Percentiles rank a stretch among this genome's conserved stretches.
Conservation (phyloP, 202 grass and related monocot species). For the Zizania palustris region DNA sequence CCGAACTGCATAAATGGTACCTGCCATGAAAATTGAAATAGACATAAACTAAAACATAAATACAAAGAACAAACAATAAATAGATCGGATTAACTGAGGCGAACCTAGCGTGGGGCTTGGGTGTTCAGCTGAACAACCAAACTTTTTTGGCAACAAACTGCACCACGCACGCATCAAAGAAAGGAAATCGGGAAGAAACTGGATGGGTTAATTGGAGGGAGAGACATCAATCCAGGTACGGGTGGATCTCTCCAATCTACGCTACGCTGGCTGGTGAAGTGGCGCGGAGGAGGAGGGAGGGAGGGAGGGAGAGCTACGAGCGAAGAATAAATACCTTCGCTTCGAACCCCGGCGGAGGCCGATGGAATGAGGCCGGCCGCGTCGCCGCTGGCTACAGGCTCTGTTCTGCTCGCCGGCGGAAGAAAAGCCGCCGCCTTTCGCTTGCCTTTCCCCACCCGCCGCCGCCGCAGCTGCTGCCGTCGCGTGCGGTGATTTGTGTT, state of each 20-base stretch:
- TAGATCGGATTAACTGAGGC: not conserved
- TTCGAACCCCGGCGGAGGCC: not conserved
- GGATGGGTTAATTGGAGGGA: not conserved
- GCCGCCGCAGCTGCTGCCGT: no score
- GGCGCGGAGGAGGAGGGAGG: no score
- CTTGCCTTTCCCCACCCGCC: not conserved
- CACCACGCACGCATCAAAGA: not conserved
- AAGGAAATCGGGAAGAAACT: not conserved
- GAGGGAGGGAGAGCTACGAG: not conserved
- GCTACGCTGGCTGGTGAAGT: no score
- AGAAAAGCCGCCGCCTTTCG: no score
- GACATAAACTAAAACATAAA: constrained; percentile 14
- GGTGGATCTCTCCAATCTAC: no score
- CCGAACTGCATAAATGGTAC: not conserved
- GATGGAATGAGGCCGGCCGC: not conserved
- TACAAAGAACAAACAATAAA: not conserved
- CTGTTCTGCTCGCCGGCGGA: no score
- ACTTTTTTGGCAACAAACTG: not conserved
- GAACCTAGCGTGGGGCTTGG: no score
- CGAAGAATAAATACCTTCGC: not conserved
- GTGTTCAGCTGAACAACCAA: not conserved
- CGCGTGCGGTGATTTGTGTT: no score
- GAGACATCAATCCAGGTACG: no score
- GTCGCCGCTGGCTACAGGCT: no score
- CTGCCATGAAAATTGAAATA: constrained; percentile 17